A percentile compares a stretch with the other conserved stretches of the same genome.
phyloP scores from a whole-genome alignment of 345 rosid genomes.

The Boechera stricta region DNA sequence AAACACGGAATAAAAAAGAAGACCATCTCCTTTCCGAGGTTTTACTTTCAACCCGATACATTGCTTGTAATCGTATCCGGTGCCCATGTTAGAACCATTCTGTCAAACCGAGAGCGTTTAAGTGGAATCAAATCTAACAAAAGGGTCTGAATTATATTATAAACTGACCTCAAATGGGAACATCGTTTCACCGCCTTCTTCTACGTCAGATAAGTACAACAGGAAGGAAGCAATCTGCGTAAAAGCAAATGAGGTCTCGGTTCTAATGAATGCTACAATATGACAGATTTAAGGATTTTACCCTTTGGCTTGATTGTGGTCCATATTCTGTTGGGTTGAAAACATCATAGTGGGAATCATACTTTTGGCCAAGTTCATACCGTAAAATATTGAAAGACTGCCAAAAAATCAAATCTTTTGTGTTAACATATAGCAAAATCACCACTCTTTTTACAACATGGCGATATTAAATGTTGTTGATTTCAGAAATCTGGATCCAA shows the following conservation, averaged over 20 bases:
- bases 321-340: constrained; percentile 84
- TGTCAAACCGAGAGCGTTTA: constrained; percentile 31
- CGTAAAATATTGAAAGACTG: constrained; percentile 91
- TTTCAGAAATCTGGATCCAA: constrained; percentile 5
- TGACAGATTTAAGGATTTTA: constrained; percentile 34
- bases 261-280: neutral
- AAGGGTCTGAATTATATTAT: neutral
- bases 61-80: constrained; percentile 62
- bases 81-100: constrained; percentile 52
- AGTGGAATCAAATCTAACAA: neutral
- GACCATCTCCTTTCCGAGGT: constrained; percentile 79
- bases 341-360: constrained; percentile 88
- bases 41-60: constrained; percentile 76
- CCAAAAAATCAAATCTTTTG: constrained; percentile 34
- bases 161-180: constrained; percentile 73
- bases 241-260: constrained; percentile 19
- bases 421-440: constrained; percentile 19
- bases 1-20: constrained; percentile 64
- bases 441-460: constrained; percentile 19
- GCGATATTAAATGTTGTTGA: neutral
- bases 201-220: constrained; percentile 69
- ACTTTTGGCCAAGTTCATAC: constrained; percentile 87
- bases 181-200: constrained; percentile 89
- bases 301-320: constrained; percentile 82
- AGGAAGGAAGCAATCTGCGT: constrained; percentile 70